Evolutionary conservation across 2,329 filamentous ascomycete genomes (phyloP).

Genomic region (Exophiala viscosa): DNA sequence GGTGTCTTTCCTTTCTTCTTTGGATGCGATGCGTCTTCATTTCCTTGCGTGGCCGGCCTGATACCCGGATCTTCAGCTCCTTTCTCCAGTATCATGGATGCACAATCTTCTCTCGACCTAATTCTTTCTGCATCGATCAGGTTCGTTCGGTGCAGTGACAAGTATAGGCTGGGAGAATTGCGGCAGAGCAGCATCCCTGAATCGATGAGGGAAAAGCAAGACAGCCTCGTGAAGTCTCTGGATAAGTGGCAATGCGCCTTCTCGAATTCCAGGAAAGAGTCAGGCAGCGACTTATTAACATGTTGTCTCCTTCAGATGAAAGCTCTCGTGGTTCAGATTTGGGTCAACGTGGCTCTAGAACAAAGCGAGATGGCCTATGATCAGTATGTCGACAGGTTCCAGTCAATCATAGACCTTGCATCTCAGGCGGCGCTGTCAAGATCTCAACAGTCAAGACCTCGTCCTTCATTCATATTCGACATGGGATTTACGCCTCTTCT

Average conservation of each 20-base stretch:
- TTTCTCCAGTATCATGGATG: background rate
- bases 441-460: background rate
- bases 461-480: background rate
- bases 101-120: background rate
- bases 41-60: background rate
- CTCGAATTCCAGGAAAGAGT: background rate
- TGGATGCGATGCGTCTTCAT: background rate
- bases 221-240: background rate
- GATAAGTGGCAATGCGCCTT: background rate
- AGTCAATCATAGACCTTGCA: background rate
- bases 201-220: background rate
- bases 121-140: background rate
- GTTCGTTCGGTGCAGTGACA: background rate
- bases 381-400: background rate
- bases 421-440: background rate
- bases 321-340: background rate
- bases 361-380: background rate
- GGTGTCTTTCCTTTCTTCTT: background rate
- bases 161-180: background rate
- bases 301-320: background rate
- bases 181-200: background rate
- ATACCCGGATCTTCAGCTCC: background rate
- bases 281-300: background rate
- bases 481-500: constrained; percentile 5
- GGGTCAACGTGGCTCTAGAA: constrained; percentile 1